Evolutionary conservation across 73 alveolate genomes (phyloP), one percentile per base, ranked within the genome.

Genomic region (Stentor roeselii): DNA sequence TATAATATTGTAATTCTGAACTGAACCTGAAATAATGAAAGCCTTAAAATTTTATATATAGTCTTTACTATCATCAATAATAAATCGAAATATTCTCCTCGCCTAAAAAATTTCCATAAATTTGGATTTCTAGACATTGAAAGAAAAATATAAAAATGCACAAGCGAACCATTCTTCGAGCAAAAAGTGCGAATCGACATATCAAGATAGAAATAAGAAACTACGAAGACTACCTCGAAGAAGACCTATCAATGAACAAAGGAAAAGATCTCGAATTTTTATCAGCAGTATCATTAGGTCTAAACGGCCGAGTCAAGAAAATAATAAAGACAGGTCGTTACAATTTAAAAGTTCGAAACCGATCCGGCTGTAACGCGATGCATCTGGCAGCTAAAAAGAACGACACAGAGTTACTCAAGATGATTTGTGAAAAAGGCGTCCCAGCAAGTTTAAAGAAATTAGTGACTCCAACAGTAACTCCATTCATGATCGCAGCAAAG

Each of bases 331-430:
- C n/a, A 67, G 80, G 80, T 32, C 80, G 37, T 67, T 40, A 67
- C 34, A 67, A 67, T 67, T 34, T 67, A 21, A 36, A 21, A 21
- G 41, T 67, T 27, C n/a, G 37, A 67, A 40, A 67, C 34, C n/a
- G 37, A 30, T 67, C 80, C 11, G 80, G 80, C 27, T 27, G 37
- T 67, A 67, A 67, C 2, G 80, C 80, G 21, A 40, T 67, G 14
- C 80, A 67, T 67, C 21, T 67, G 15, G 80, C 80, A 27, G 80
- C 80, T 15, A 67, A 67, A 67, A 67, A 67, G 41, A 67, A 67
- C 37, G 80, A 67, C 37, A n/a, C 37, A 21, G 80, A 67, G 2
- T 34, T 67, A 40, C 2, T 67, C 21, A 67, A 32, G 41, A 67
- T 67, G 80, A 67, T 67, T 30, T 67, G 80, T 32, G 80, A 67